A percentile compares a stretch with the other conserved stretches of the same genome.
Evolutionary conservation across 2,329 filamentous ascomycete species (phyloP).

Genomic region (Aspergillus jensenii): DNA sequence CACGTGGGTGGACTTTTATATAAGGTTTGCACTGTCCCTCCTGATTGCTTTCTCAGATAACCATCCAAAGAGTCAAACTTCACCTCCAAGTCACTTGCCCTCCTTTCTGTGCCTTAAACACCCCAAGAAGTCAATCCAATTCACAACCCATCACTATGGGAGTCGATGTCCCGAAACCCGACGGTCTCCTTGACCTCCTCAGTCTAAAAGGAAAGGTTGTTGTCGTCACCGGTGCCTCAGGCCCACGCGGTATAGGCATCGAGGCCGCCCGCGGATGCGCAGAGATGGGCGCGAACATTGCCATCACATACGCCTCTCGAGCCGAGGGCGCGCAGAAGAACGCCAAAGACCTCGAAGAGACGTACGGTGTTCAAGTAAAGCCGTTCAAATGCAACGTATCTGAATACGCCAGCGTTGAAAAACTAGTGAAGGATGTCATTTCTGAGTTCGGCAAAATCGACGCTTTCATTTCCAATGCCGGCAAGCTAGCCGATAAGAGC

Average conservation of each 20-base stretch:
- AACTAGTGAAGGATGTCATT: slow-evolving; percentile 60
- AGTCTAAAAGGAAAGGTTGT: slow-evolving; percentile 50
- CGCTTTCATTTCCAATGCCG: slow-evolving; percentile 68
- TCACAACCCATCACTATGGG: too few species aligned
- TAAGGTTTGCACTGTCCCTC: too few species aligned
- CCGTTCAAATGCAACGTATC: slow-evolving; percentile 66
- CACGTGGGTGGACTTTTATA: too few species aligned
- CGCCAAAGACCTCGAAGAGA: slow-evolving; percentile 59
- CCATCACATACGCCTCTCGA: slow-evolving; percentile 66
- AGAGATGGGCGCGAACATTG: slow-evolving; percentile 64
- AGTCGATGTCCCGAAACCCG: slow-evolving; percentile 28
- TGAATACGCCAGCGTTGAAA: slow-evolving; percentile 56
- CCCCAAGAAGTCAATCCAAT: too few species aligned
- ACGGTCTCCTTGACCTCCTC: slow-evolving; percentile 42
- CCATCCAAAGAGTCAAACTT: too few species aligned
- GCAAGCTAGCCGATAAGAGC: slow-evolving; percentile 67
- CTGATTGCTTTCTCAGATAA: too few species aligned
- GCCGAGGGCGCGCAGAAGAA: slow-evolving; percentile 64
- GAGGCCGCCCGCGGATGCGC: slow-evolving; percentile 65
- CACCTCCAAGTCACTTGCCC: too few species aligned
- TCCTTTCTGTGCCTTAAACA: too few species aligned
- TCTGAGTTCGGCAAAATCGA: slow-evolving; percentile 71
- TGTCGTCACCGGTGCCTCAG: slow-evolving; percentile 52
- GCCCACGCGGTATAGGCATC: slow-evolving; percentile 67
- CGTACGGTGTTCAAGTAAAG: slow-evolving; percentile 65